Evolutionary conservation across 768 basidiomycete species (phyloP).

Genomic region (Trametes cubensis): DNA sequence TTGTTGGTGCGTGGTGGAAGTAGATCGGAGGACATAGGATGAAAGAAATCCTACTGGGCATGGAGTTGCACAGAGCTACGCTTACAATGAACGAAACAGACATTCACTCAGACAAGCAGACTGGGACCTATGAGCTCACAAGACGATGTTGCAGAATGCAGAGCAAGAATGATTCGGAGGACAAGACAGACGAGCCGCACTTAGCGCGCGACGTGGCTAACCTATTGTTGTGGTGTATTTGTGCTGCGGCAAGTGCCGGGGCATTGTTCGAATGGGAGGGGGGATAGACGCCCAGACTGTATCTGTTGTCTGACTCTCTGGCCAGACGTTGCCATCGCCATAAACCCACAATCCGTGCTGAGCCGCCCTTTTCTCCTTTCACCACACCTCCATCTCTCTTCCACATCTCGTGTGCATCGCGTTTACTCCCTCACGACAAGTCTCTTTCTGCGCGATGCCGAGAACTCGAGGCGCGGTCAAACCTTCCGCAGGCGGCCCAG

Average conservation of each 20-base stretch:
- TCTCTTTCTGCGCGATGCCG: conserved; percentile 18
- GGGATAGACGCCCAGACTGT: neutral
- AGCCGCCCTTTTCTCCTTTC: neutral
- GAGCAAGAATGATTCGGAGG: neutral
- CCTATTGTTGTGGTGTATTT: conserved; percentile 21
- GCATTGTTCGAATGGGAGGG: conserved; percentile 15
- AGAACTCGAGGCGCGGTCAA: conserved; percentile 20
- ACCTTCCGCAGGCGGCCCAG: conserved; percentile 14
- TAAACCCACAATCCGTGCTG: neutral
- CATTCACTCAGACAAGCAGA: too few species aligned
- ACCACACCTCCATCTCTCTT: conserved; percentile 4
- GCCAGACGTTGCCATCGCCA: conserved; percentile 4
- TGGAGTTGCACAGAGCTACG: too few species aligned
- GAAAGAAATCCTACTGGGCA: too few species aligned
- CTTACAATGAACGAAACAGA: too few species aligned
- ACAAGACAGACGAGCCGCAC: neutral
- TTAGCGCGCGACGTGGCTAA: neutral
- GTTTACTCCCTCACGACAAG: neutral
- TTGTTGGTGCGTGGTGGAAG: conserved; percentile 13
- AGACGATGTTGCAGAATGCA: neutral
- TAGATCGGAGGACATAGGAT: too few species aligned
- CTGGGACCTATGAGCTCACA: too few species aligned
- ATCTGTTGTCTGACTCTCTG: neutral
- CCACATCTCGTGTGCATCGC: conserved; percentile 3
- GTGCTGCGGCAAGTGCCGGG: conserved; percentile 15